Base-by-base conservation (phyloP, 2,329 filamentous ascomycete genomes). In the Cladosporium austrohemisphaericum region DNA sequence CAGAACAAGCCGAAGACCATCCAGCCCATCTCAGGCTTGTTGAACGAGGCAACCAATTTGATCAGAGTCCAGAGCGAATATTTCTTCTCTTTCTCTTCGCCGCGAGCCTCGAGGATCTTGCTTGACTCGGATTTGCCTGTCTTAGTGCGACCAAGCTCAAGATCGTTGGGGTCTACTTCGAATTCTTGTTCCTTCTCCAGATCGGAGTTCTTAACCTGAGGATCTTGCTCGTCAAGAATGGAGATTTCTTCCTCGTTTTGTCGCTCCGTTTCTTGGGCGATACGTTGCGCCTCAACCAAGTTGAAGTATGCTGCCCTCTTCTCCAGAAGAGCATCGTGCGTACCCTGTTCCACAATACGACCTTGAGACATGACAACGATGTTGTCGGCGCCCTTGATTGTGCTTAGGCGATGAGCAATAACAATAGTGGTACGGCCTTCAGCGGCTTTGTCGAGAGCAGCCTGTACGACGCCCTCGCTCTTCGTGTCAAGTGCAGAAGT, bases 401-500 rank as follows among this genome's bases (percentile, higher is more conserved):
- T 98, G 1, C 90, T 95, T 7, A 98, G 76, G 58, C 92, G 85
- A 71, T 98, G 93, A 35, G 93, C 93, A 67, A 98, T 97, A 5
- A 91, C 88, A 59, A 97, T 95, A 2, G 93, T 97, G 0, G 93
- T 98, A 47, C 93, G 81, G 19, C 91, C 92, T 55, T 86, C 78
- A 1, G 90, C 80, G 20, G 92, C 93, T 41, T 81, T 85, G 60
- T 97, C 91, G 7, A 98, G 77, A 14, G 93, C 93, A 33, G 88
- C 88, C 67, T 97, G 93, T 1, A 98, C 92, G 8, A 95, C 86
- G 37, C 88, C 90, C 71, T 98, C 93, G 0, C 89, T 94, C 64
- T 93, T 92, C 18, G 92, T 95, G 63, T 98, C 93, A 0, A 98
- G 77, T 3, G 90, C 90, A 29, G 87, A 93, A 0, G 93, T 98